Evolutionary conservation across 768 basidiomycete species (phyloP), one percentile per base, ranked within the genome.

Genomic region (Boletellus ananas): DNA sequence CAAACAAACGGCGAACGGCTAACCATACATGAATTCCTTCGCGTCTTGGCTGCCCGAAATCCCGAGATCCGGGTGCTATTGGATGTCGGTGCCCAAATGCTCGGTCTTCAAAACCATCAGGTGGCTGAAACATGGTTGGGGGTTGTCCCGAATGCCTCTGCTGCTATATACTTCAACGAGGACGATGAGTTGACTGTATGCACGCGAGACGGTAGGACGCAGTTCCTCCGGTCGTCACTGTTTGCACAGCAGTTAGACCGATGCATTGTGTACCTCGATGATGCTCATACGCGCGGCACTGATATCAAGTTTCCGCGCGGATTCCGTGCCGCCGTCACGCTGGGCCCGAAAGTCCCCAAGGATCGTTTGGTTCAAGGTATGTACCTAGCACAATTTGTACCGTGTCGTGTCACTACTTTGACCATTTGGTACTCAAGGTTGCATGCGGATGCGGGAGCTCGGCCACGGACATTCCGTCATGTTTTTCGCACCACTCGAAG

Each of bases 1-100:
- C 40, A 52, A 13, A 6, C 11, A 5, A 36, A 38, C 16, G 40
- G 41, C 29, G 16, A 39, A 1, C 50, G 43, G 10, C 17, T 35
- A 16, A 59, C 60, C 9, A 57, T 62, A 11, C 41, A 38, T 4
- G 50, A 65, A 33, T 57, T n/a, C n/a, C n/a, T n/a, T n/a, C n/a
- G n/a, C 48, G 42, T 58, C 25, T 14, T 79, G 7, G 61, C 69
- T 4, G 17, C 51, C 7, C 65, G 73, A 42, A 45, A 41, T 0
- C 71, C 70, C 3, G 50, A 64, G 12, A 62, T 78, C 16, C 66
- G 65, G 25, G 76, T 79, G 10, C 58, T 80, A n/a, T 58, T 80
- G 11, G 78, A 80, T 51, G 75, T 80, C 11, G 79, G 78, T 1
- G 79, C 79, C 0, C 78, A 80, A 56, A 76, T 80, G 63, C 64